Evolutionary conservation across 495 filamentous ascomycete species (phyloP).

Genomic region (Penicillium fimorum): DNA sequence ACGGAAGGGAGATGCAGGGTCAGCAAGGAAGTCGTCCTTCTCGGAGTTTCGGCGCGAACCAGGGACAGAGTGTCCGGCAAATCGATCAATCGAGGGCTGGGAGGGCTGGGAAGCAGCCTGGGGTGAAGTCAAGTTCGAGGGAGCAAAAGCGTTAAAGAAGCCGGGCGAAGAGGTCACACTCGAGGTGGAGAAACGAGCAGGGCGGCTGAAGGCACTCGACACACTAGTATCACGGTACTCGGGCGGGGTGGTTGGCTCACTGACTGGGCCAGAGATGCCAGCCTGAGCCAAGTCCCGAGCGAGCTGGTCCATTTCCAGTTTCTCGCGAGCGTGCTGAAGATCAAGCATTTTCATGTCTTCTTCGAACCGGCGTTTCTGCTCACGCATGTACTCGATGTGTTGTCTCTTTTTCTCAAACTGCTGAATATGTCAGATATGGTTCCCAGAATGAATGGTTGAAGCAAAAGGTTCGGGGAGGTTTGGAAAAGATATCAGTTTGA

Average conservation of each 20-base stretch:
- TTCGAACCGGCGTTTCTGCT: constrained; percentile 81
- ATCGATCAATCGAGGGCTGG: constrained; percentile 42
- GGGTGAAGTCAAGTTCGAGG: constrained; percentile 69
- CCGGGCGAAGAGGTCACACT: constrained; percentile 79
- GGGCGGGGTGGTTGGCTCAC: constrained; percentile 95
- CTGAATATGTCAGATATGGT: constrained; percentile 23
- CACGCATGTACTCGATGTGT: constrained; percentile 80
- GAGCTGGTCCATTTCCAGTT: constrained; percentile 77
- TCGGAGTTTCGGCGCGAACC: constrained; percentile 69
- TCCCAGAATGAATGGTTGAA: not conserved
- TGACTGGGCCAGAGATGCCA: constrained; percentile 68
- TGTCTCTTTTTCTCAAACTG: constrained; percentile 91
- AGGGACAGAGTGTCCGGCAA: constrained; percentile 76
- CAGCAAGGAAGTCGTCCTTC: constrained; percentile 43
- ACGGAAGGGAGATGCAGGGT: constrained; percentile 35
- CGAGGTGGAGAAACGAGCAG: constrained; percentile 78
- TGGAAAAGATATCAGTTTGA: not conserved
- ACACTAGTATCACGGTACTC: constrained; percentile 80
- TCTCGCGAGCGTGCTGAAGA: constrained; percentile 73
- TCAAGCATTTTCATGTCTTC: constrained; percentile 85
- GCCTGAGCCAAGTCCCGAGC: constrained; percentile 68
- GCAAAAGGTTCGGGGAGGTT: not conserved
- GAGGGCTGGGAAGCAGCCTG: constrained; percentile 32
- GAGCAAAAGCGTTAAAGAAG: constrained; percentile 67
- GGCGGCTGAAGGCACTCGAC: constrained; percentile 69